phyloP scores from a whole-genome alignment of 2,329 filamentous ascomycete species.

The Aspergillus ruber region DNA sequence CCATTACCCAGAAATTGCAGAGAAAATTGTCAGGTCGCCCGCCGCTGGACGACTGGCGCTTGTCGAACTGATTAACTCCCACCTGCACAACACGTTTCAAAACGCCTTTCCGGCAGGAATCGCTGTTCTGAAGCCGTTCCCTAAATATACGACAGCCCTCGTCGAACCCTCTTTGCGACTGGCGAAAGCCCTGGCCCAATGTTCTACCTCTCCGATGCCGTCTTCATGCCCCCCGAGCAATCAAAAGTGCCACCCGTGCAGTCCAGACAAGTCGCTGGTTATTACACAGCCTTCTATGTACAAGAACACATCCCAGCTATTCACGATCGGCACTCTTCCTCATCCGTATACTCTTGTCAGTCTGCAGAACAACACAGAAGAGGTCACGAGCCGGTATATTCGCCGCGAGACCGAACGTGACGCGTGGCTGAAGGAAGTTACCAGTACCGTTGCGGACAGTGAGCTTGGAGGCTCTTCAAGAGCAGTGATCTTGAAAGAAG shows the following conservation, averaged over 20 bases:
- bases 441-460: constrained; percentile 60
- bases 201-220: constrained; percentile 65
- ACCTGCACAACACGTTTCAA: constrained; percentile 81
- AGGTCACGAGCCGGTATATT: constrained; percentile 59
- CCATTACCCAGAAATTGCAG: constrained; percentile 62
- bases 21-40: constrained; percentile 52
- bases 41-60: constrained; percentile 60
- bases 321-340: constrained; percentile 79
- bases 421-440: constrained; percentile 67
- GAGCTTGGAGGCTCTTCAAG: constrained; percentile 59
- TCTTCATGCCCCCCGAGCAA: constrained; percentile 78
- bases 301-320: constrained; percentile 64
- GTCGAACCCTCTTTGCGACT: constrained; percentile 65
- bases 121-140: constrained; percentile 70
- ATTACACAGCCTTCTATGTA: constrained; percentile 63
- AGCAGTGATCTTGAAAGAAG: constrained; percentile 71
- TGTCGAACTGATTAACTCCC: constrained; percentile 70
- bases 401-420: constrained; percentile 66
- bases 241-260: constrained; percentile 67
- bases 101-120: constrained; percentile 71
- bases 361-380: constrained; percentile 54
- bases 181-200: constrained; percentile 68
- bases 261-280: constrained; percentile 56
- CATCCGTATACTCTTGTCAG: constrained; percentile 81
- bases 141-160: constrained; percentile 67